Evolutionary conservation across 164 flowering plant species (phyloP).

Genomic region (Paratinospora sagittata): DNA sequence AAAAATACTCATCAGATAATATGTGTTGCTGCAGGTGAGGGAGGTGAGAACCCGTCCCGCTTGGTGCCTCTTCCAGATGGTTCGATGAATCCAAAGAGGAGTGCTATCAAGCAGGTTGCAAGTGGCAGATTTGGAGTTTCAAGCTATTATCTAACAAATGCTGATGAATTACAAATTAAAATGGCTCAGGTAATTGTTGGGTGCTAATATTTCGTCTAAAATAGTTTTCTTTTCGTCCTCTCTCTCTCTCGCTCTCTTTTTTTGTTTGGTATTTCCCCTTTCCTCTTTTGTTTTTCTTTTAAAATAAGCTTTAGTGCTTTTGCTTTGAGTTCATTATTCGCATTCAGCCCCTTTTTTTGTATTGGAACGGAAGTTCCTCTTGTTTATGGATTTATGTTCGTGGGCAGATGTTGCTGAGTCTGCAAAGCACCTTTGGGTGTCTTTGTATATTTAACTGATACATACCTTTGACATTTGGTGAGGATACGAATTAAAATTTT

Average conservation of each 20-base stretch:
- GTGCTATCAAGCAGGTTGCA: constrained; percentile 98
- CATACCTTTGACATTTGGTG: constrained; percentile 52
- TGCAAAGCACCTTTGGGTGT: constrained; percentile 67
- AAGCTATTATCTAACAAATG: constrained; percentile 92
- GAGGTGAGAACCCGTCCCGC: constrained; percentile 98
- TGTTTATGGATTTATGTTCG: constrained; percentile 58
- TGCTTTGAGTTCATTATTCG: constrained; percentile 12
- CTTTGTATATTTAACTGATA: constrained; percentile 60
- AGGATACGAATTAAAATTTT: constrained; percentile 30
- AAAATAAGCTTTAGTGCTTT: not conserved
- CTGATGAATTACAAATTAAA: constrained; percentile 93
- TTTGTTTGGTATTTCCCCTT: not conserved
- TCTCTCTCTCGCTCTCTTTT: not conserved
- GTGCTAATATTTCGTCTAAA: not conserved
- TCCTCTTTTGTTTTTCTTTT: not conserved
- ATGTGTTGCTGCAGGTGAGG: constrained; percentile 66
- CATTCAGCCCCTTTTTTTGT: constrained; percentile 21
- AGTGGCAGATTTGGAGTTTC: constrained; percentile 99
- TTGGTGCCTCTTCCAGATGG: constrained; percentile 95
- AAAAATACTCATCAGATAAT: not conserved
- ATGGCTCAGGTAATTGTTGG: constrained; percentile 89
- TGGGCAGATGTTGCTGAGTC: constrained; percentile 63
- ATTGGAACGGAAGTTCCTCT: constrained; percentile 37
- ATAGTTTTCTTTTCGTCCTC: not conserved
- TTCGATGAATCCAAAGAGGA: constrained; percentile 90